phyloP scores from a whole-genome alignment of 2,329 filamentous ascomycete genomes.

The Penicillium sp. region DNA sequence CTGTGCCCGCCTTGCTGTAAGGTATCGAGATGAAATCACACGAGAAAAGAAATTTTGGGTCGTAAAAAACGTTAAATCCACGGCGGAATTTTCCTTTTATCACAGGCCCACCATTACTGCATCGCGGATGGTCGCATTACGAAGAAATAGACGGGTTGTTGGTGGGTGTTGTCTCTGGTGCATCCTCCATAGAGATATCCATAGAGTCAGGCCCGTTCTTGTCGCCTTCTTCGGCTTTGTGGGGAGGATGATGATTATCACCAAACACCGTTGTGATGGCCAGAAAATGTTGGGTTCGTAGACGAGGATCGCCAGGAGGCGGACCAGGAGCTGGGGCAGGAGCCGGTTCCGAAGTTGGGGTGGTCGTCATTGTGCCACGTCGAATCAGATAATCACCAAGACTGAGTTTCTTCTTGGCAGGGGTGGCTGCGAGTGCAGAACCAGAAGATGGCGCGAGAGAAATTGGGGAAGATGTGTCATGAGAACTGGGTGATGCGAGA shows the following conservation, averaged over 20 bases:
- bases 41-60: conserved; percentile 24
- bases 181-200: conserved; percentile 36
- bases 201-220: conserved; percentile 23
- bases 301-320: not conserved
- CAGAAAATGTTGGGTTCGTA: conserved; percentile 1
- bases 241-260: not conserved
- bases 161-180: conserved; percentile 23
- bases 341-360: conserved; percentile 39
- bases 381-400: conserved; percentile 50
- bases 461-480: conserved; percentile 27
- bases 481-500: conserved; percentile 27
- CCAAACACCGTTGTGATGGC: conserved; percentile 1
- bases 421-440: conserved; percentile 43
- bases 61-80: conserved; percentile 25
- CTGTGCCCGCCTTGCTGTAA: conserved; percentile 13
- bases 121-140: conserved; percentile 15
- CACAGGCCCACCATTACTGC: conserved; percentile 16
- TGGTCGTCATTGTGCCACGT: conserved; percentile 38
- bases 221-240: not conserved
- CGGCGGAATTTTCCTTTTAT: conserved; percentile 10
- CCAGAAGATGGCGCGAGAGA: conserved; percentile 21
- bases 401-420: conserved; percentile 52
- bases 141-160: conserved; percentile 29
- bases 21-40: conserved; percentile 19
- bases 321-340: not conserved